Percentiles rank a stretch among this genome's conserved stretches.
These are phyloP conservation scores for Toxoplasma gondii DNA, from an alignment of 169 alveolate species.

Conservation along the genomic window DNA sequence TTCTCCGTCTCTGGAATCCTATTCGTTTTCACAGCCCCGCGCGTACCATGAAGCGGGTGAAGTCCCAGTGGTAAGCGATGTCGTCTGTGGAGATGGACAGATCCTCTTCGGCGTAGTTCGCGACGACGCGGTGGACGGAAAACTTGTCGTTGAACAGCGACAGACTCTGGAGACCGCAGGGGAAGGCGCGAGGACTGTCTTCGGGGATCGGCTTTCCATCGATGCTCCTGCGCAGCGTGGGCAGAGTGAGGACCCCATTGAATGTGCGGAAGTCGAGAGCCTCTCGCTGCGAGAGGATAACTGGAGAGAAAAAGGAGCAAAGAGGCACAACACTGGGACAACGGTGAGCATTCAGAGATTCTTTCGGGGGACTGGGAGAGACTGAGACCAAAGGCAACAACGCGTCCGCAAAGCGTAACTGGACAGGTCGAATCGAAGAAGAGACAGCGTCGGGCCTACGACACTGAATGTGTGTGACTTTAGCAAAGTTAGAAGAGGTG, in stretches of 20 bases:
- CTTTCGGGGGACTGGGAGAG: too few relatives aligned
- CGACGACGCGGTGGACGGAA: neutral
- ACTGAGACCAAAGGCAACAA: too few relatives aligned
- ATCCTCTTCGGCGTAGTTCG: neutral
- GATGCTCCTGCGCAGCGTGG: neutral
- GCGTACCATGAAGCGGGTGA: neutral
- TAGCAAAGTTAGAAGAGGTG: too few relatives aligned
- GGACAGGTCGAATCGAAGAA: too few relatives aligned
- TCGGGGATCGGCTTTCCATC: neutral
- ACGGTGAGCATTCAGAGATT: too few relatives aligned
- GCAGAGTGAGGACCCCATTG: slow-evolving; percentile 15
- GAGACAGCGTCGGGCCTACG: too few relatives aligned
- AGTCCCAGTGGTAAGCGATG: slow-evolving; percentile 23
- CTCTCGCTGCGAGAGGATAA: neutral
- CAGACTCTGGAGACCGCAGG: slow-evolving; percentile 28
- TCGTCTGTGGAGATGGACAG: neutral
- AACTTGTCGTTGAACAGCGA: neutral
- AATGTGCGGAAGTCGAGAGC: neutral
- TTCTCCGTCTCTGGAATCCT: too few relatives aligned
- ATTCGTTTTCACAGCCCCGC: too few relatives aligned
- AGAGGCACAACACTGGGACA: too few relatives aligned
- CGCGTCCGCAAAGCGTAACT: too few relatives aligned
- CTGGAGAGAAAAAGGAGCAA: neutral
- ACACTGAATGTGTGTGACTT: too few relatives aligned
- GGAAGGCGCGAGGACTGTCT: neutral